Base-by-base conservation (phyloP, 176 grass and related monocot genomes). In the Metroxylon sagu region DNA sequence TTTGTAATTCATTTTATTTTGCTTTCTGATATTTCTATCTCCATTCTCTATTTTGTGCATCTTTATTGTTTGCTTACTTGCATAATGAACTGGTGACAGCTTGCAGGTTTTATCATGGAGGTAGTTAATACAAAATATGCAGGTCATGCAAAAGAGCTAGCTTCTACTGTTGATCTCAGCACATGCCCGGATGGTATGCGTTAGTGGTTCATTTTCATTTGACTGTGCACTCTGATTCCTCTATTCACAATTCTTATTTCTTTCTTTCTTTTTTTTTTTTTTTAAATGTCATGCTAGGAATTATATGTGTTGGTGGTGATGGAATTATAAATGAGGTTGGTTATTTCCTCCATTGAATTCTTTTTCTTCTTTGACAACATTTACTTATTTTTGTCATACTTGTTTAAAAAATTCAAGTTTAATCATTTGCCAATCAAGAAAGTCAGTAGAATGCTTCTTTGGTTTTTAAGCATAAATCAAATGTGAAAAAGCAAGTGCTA, bases 51-150 rank as follows among this genome's bases (percentile, higher is more conserved):
- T 43, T 43, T 43, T 12, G 35, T 12, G 35, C 35, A 43, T 43
- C 35, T 43, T 43, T 43, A 43, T 43, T 12, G 35, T 43, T 43
- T 43, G 35, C 35, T 43, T 43, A 43, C 35, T 14, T 43, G 35
- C 10, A 2, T 10, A 43, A 43, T 43, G 35, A 43, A 29, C 18
- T 55, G 52, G 27, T 56, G 69, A 76, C 71, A 98, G 93, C 87
- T 98, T 75, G 93, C 93, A 75, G 93, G 93, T 69, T 92, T 98
- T 80, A 83, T 88, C 50, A 89, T 98, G 84, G 93, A 98, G 78
- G 73, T 98, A 50, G 84, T 98, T 70, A 92, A 92, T 68, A 98
- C 93, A 18, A 83, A 75, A 69, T 83, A 84, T 76, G 93, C 93
- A 57, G 93, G 93, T 52, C 93, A 98, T 54, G 87, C 87, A 67